Base-by-base conservation (phyloP, 2,329 filamentous ascomycete genomes). In the Calonectria hawksworthii region DNA sequence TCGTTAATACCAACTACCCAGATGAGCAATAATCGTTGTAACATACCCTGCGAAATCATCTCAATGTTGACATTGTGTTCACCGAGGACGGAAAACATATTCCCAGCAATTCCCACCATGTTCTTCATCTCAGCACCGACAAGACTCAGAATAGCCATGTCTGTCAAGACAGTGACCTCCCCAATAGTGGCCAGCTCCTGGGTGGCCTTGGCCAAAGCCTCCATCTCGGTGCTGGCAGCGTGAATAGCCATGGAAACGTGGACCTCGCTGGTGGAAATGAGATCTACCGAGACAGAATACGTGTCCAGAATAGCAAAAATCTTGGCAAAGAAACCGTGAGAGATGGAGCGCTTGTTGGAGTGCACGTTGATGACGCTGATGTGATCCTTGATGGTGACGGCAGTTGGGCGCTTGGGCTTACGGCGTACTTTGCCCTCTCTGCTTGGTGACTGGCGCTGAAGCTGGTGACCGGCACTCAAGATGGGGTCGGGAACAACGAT, bases 331-430 rank as follows among this genome's bases (percentile, higher is more conserved):
- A 99, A 99, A 54, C 96, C 96, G 84, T 99, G 97, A 0, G 96
- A 98, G 77, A 98, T 94, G 11, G 96, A 98, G 77, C 96, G 93
- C 88, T 98, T 98, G 88, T 99, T 99, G 69, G 95, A 98, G 89
- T 99, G 96, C 59, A 99, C 95, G 86, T 99, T 99, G 82, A 99
- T 95, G 78, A 99, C 96, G 61, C 96, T 94, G 83, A 99, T 99
- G 83, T 96, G 94, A 86, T 97, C 95, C 88, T 99, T 99, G 88
- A 98, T 98, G 16, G 97, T 99, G 23, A 99, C 96, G 9, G 97
- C 95, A 2, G 95, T 97, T 30, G 95, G 95, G 51, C 94, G 89
- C 86, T 94, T 95, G 18, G 93, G 93, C 71, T 91, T 91, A 81
- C 89, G 90, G 71, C 76, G 72, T 9, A 75, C 69, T 16, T 72